Conservation (phyloP, 441 rosid species). For the Arabidopsis hybrid region DNA sequence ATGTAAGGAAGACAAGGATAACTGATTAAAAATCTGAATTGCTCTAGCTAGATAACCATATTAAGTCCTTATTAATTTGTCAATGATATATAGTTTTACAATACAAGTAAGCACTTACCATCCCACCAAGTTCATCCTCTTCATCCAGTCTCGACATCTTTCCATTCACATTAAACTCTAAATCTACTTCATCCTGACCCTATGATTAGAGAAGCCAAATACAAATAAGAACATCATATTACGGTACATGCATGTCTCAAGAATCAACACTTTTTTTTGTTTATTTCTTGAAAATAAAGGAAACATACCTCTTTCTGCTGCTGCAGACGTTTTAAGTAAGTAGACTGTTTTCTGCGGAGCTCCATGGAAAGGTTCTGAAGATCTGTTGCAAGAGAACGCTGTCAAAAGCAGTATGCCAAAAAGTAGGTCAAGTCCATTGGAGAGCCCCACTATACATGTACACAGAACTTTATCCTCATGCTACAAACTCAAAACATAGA, state of each 20-base stretch:
- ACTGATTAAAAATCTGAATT: too few species aligned
- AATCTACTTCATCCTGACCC: slow-evolving; percentile 87
- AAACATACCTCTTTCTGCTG: slow-evolving; percentile 78
- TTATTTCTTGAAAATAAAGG: background rate
- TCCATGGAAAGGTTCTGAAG: slow-evolving; percentile 94
- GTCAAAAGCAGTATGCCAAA: slow-evolving; percentile 50
- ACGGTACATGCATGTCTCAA: background rate
- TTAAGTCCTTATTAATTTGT: too few species aligned
- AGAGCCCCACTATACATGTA: slow-evolving; percentile 26
- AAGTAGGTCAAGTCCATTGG: slow-evolving; percentile 43
- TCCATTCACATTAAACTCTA: slow-evolving; percentile 83
- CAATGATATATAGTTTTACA: background rate
- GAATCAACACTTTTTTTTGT: background rate
- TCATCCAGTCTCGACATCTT: slow-evolving; percentile 59
- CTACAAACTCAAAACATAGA: slow-evolving; percentile 11
- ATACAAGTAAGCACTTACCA: slow-evolving; percentile 50
- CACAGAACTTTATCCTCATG: slow-evolving; percentile 31
- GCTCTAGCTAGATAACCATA: too few species aligned
- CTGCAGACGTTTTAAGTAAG: slow-evolving; percentile 79
- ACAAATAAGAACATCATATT: background rate
- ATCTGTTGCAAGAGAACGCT: slow-evolving; percentile 98
- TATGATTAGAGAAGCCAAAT: slow-evolving; percentile 49
- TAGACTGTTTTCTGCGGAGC: slow-evolving; percentile 92
- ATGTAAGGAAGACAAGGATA: too few species aligned
- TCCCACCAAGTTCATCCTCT: slow-evolving; percentile 67